Evolutionary conservation across 1,139 yeast genomes (phyloP).

Genomic region (Geotrichum siamense): DNA sequence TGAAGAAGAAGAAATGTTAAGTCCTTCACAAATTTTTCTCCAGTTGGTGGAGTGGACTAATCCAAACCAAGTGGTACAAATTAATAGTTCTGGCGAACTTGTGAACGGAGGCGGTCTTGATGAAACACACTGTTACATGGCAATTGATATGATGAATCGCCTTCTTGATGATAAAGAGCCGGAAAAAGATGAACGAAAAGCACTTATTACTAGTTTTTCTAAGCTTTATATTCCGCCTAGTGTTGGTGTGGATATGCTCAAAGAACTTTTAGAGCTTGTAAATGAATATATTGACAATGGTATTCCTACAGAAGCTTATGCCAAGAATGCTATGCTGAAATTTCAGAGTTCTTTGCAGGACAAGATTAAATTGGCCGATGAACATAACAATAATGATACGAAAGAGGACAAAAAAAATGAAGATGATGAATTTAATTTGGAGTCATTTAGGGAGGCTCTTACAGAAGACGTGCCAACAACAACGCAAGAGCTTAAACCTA

Average conservation of each 20-base stretch:
- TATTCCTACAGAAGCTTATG: conserved; percentile 36
- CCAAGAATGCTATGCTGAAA: conserved; percentile 44
- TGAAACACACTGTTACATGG: conserved; percentile 52
- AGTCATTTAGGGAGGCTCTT: conserved; percentile 19
- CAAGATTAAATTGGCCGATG: conserved; percentile 19
- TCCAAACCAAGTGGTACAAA: conserved; percentile 47
- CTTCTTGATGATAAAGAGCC: conserved; percentile 33
- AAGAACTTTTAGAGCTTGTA: conserved; percentile 21
- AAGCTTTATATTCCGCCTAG: conserved; percentile 41
- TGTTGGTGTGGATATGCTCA: conserved; percentile 18
- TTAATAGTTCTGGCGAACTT: conserved; percentile 10
- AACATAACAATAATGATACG: conserved; percentile 19
- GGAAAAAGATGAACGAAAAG: conserved; percentile 46
- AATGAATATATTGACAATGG: conserved; percentile 29
- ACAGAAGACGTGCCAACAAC: conserved; percentile 1
- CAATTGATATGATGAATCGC: conserved; percentile 47
- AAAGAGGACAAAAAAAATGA: conserved; percentile 11
- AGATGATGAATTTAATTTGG: conserved; percentile 23
- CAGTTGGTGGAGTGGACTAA: conserved; percentile 85
- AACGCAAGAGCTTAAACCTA: conserved; percentile 9
- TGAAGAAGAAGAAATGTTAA: conserved; percentile 37
- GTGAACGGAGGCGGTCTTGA: conserved; percentile 41
- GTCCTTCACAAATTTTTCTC: conserved; percentile 58
- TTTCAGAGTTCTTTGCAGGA: conserved; percentile 30
- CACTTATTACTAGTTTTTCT: conserved; percentile 47